These are phyloP conservation scores for Penicillium nucicola DNA, from an alignment of 495 filamentous ascomycete genomes.

Conservation along the genomic window DNA sequence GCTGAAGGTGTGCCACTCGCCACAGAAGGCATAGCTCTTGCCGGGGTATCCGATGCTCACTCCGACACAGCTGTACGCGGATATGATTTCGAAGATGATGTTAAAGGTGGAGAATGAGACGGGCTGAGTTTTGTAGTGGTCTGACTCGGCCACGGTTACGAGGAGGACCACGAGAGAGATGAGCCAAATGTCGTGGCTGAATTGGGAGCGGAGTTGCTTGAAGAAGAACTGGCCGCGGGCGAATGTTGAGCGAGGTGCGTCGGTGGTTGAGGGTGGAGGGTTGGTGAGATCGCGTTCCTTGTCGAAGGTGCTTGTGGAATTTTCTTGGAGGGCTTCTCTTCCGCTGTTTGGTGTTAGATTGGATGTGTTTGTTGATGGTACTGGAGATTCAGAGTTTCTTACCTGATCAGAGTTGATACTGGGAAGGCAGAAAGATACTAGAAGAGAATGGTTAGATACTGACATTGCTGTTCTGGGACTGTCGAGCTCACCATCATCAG, in stretches of 20 bases:
- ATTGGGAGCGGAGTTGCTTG: conserved; percentile 67
- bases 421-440: conserved; percentile 63
- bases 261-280: neutral
- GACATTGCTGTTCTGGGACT: conserved; percentile 2
- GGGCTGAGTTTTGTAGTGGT: conserved; percentile 61
- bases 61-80: conserved; percentile 83
- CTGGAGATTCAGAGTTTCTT: neutral
- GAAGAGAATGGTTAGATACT: neutral
- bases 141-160: conserved; percentile 69
- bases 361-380: neutral
- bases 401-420: conserved; percentile 49
- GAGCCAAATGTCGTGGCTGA: conserved; percentile 86
- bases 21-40: conserved; percentile 65
- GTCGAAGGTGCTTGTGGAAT: conserved; percentile 44
- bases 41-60: conserved; percentile 69
- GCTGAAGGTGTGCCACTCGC: conserved; percentile 64
- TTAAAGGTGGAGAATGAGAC: conserved; percentile 78
- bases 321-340: conserved; percentile 66
- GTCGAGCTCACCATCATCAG: conserved; percentile 66
- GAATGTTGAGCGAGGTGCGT: conserved; percentile 4
- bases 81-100: conserved; percentile 78
- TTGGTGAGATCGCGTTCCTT: neutral
- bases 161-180: conserved; percentile 67
- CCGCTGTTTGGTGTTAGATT: conserved; percentile 26
- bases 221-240: conserved; percentile 49